Percentiles rank a stretch among this genome's conserved stretches.
These are phyloP conservation scores for Calocybe gangraenosa DNA, from an alignment of 768 basidiomycete species.

Conservation along the genomic window DNA sequence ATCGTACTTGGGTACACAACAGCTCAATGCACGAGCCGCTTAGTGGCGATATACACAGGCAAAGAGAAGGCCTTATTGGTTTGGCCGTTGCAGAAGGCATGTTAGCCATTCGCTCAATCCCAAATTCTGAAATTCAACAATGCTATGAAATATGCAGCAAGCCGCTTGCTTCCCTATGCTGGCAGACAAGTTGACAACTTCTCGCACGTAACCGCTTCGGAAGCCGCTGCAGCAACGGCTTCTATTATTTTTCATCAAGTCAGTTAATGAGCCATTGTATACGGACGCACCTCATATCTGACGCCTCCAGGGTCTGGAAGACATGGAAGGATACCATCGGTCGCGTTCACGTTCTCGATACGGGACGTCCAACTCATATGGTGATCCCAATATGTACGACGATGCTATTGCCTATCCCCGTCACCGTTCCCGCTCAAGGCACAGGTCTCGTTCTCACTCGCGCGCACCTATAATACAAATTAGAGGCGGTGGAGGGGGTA, in stretches of 20 bases:
- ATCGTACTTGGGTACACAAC: conserved; percentile 62
- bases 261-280: conserved; percentile 6
- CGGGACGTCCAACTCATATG: conserved; percentile 18
- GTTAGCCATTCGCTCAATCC: conserved; percentile 2
- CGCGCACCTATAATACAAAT: conserved; percentile 26
- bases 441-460: conserved; percentile 34
- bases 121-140: background rate
- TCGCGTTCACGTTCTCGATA: conserved; percentile 30
- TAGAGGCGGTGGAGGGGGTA: conserved; percentile 3
- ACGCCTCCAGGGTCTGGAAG: conserved; percentile 27
- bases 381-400: conserved; percentile 38
- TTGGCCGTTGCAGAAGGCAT: conserved; percentile 71
- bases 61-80: conserved; percentile 63
- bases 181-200: conserved; percentile 40
- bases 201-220: conserved; percentile 47
- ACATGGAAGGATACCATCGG: conserved; percentile 21
- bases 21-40: conserved; percentile 51
- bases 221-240: conserved; percentile 67
- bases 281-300: background rate
- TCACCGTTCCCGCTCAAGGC: conserved; percentile 29
- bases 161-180: conserved; percentile 51
- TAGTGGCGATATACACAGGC: conserved; percentile 52
- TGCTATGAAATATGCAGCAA: conserved; percentile 31
- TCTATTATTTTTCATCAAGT: conserved; percentile 56
- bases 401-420: conserved; percentile 24